Evolutionary conservation across 2,329 filamentous ascomycete genomes (phyloP).

Genomic region (Colletotrichum sansevieriae): DNA sequence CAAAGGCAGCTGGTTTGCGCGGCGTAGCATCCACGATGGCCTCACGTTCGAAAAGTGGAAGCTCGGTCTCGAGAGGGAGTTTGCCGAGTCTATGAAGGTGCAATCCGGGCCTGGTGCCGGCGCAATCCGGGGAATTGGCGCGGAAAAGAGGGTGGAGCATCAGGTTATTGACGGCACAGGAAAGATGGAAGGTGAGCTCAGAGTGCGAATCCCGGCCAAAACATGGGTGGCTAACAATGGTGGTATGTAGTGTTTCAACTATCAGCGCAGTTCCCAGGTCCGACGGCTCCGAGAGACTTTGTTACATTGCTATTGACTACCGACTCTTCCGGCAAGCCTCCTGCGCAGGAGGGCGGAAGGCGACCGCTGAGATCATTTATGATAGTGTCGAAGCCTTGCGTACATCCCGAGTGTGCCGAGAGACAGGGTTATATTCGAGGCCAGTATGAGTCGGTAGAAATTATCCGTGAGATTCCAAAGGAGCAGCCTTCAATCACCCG

Average conservation of each 20-base stretch:
- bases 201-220: constrained; percentile 12
- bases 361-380: constrained; percentile 79
- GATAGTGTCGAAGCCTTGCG: constrained; percentile 87
- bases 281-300: constrained; percentile 90
- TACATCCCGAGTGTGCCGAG: constrained; percentile 79
- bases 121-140: constrained; percentile 87
- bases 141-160: constrained; percentile 79
- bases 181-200: constrained; percentile 69
- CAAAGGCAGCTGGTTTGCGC: constrained; percentile 89
- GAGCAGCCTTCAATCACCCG: constrained; percentile 57
- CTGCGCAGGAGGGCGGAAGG: constrained; percentile 44
- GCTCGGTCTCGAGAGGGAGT: constrained; percentile 81
- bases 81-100: constrained; percentile 80
- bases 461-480: constrained; percentile 85
- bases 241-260: constrained; percentile 78
- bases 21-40: constrained; percentile 84
- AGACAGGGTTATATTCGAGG: constrained; percentile 83
- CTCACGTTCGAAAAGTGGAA: constrained; percentile 84
- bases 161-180: constrained; percentile 69
- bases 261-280: constrained; percentile 90
- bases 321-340: constrained; percentile 59
- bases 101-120: constrained; percentile 78
- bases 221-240: constrained; percentile 32
- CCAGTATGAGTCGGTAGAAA: constrained; percentile 90
- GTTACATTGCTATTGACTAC: constrained; percentile 83